Percentiles rank a stretch among this genome's conserved stretches.
Conservation (phyloP, 2,329 filamentous ascomycete genomes). For the Clonostachys rosea region DNA sequence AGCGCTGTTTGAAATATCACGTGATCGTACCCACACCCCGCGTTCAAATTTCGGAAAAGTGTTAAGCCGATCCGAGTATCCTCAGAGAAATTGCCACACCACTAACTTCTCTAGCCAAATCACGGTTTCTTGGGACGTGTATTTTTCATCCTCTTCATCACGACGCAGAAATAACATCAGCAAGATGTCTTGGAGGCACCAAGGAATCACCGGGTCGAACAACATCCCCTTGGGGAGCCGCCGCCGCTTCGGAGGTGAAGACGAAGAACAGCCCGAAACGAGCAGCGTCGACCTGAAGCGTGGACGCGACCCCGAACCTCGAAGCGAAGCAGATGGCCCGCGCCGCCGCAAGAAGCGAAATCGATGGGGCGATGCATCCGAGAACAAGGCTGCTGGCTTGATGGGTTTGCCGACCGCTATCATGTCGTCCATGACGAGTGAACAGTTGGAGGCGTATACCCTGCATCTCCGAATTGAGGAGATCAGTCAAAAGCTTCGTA, state of each 20-base stretch:
- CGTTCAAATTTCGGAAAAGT: too few relatives aligned
- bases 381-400: conserved; percentile 97
- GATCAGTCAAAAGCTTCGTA: conserved; percentile 98
- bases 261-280: conserved; percentile 35
- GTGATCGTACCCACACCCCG: too few relatives aligned
- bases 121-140: too few relatives aligned
- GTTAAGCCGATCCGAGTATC: too few relatives aligned
- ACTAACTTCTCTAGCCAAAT: too few relatives aligned
- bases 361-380: conserved; percentile 92
- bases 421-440: conserved; percentile 94
- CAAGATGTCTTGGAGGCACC: conserved; percentile 61
- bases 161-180: background rate
- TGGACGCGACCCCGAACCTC: conserved; percentile 84
- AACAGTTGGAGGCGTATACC: conserved; percentile 96
- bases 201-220: conserved; percentile 95
- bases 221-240: conserved; percentile 91
- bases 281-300: conserved; percentile 62
- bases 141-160: too few relatives aligned
- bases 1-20: too few relatives aligned
- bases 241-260: conserved; percentile 69
- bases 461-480: conserved; percentile 96
- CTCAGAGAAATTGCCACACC: too few relatives aligned
- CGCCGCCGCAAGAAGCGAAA: conserved; percentile 97
- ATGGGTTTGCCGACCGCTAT: conserved; percentile 98
- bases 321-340: conserved; percentile 66